phyloP scores from a whole-genome alignment of 2,329 filamentous ascomycete genomes.

The Berkeleyomyces basicola region DNA sequence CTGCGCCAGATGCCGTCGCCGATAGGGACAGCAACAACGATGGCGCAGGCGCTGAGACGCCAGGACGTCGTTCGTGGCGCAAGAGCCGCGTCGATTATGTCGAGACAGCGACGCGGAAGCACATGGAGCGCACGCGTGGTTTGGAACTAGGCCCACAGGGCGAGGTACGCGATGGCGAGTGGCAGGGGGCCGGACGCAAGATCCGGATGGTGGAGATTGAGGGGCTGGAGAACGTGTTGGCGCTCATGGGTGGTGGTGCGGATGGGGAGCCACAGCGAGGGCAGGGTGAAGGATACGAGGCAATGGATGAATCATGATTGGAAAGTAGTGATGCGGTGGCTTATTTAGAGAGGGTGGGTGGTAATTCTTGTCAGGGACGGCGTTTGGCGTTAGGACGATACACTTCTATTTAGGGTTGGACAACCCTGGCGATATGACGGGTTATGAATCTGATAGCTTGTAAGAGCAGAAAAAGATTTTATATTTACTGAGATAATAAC shows the following conservation, averaged over 20 bases:
- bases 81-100: slow-evolving; percentile 67
- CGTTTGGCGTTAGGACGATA: background rate
- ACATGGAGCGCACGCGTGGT: slow-evolving; percentile 54
- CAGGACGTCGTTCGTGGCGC: slow-evolving; percentile 33
- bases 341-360: background rate
- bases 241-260: slow-evolving; percentile 25
- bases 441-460: background rate
- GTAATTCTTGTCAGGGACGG: background rate
- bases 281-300: background rate
- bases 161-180: slow-evolving; percentile 48
- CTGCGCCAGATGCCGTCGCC: slow-evolving; percentile 6
- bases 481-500: background rate
- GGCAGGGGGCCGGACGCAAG: slow-evolving; percentile 38
- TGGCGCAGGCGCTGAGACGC: slow-evolving; percentile 15
- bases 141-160: slow-evolving; percentile 46
- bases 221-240: slow-evolving; percentile 35
- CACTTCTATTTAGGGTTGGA: background rate
- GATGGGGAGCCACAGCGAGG: slow-evolving; percentile 1
- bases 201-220: slow-evolving; percentile 38
- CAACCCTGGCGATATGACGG: background rate
- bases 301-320: background rate
- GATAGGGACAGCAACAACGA: background rate
- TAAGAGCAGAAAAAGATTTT: background rate
- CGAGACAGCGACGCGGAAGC: slow-evolving; percentile 58
- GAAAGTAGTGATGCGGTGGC: background rate